Percentiles rank a stretch among this genome's conserved stretches.
These are phyloP conservation scores for Fusarium chaquense DNA, from an alignment of 2,329 filamentous ascomycete species.

Conservation along the genomic window DNA sequence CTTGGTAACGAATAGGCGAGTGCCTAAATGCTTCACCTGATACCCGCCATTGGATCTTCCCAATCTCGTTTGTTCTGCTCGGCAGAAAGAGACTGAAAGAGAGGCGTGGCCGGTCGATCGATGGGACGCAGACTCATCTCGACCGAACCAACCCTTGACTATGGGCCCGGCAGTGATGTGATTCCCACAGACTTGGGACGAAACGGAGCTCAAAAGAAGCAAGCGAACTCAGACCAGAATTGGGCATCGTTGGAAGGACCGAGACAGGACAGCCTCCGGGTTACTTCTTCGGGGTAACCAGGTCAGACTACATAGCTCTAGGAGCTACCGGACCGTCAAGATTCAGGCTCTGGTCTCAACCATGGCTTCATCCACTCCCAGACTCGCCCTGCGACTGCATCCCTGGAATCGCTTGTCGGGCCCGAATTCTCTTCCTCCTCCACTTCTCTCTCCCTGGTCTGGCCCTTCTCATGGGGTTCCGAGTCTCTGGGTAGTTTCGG, in stretches of 20 bases:
- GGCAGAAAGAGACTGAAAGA: slow-evolving; percentile 11
- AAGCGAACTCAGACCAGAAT: slow-evolving; percentile 1
- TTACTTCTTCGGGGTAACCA: slow-evolving; percentile 1
- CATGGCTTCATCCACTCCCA: slow-evolving; percentile 12
- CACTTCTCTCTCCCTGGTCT: neutral
- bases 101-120: slow-evolving; percentile 29
- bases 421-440: neutral
- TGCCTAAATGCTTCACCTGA: slow-evolving; percentile 24
- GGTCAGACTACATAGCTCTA: neutral
- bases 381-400: slow-evolving; percentile 26
- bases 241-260: slow-evolving; percentile 6
- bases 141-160: slow-evolving; percentile 19
- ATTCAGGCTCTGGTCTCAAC: neutral
- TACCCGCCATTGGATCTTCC: slow-evolving; percentile 36
- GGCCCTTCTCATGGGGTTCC: neutral
- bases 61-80: slow-evolving; percentile 25
- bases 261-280: neutral
- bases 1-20: slow-evolving; percentile 37
- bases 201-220: slow-evolving; percentile 6
- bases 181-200: slow-evolving; percentile 28
- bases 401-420: slow-evolving; percentile 1
- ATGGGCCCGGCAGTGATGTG: neutral
- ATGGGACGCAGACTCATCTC: slow-evolving; percentile 24
- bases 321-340: neutral
- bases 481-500: slow-evolving; percentile 35